Conservation (phyloP, 2,329 filamentous ascomycete genomes). For the Colletotrichum echinochloae region DNA sequence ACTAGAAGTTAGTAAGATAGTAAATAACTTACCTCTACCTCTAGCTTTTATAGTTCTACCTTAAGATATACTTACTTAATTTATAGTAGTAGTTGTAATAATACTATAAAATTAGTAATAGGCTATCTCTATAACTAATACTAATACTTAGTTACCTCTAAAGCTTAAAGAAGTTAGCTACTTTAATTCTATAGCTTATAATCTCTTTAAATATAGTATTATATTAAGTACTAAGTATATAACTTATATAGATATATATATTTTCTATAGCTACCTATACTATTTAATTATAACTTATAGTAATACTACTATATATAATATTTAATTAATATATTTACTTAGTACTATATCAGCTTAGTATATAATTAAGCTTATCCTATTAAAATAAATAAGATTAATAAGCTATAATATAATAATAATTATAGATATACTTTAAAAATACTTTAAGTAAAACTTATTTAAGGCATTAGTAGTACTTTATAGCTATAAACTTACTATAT, state of each 20-base stretch:
- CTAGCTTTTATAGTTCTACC: too few species aligned
- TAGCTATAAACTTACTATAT: too few species aligned
- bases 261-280: neutral
- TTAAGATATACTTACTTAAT: too few species aligned
- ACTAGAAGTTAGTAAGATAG: too few species aligned
- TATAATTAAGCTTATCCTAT: neutral
- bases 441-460: conserved; percentile 2
- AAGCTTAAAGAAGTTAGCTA: neutral
- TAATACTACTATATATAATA: neutral
- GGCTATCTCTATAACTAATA: neutral
- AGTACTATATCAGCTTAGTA: too few species aligned
- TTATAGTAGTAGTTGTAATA: too few species aligned
- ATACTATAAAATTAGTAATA: too few species aligned
- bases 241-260: neutral
- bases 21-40: too few species aligned
- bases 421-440: neutral
- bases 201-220: conserved; percentile 3
- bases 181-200: neutral
- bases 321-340: neutral
- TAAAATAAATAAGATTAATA: neutral
- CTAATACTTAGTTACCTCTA: neutral
- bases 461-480: neutral
- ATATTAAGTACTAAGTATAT: neutral
- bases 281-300: neutral
- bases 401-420: neutral